Base-by-base conservation (phyloP, 371 early-diverging fungal genomes). In the Blakeslea trispora region DNA sequence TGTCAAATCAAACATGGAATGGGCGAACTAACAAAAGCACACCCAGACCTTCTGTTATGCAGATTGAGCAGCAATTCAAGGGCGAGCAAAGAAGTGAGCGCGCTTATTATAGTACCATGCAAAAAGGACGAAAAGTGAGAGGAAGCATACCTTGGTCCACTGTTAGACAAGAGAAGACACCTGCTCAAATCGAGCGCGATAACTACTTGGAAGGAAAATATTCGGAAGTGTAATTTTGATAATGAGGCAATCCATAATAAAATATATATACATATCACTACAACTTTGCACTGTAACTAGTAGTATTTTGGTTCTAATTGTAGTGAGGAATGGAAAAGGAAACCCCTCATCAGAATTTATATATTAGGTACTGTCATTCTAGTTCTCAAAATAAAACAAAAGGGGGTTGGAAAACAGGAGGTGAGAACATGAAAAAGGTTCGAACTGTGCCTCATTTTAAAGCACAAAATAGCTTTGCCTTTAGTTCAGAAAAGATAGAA, bases 101-200 rank as follows among this genome's bases (percentile, higher is more conserved):
- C 14, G 52, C 47, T 1, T 64, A 58, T 45, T 64, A 55, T 44
- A 64, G 64, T 18, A 64, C 64, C 13, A 64, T 59, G 64, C 19
- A 55, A 46, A 64, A 64, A 23, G 64, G 55, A 3, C 55, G 54
- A 41, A 64, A 64, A 23, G 46, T 22, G 4, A 44, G 64, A 24
- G 64, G 59, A 34, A 35, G 42, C 14, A 64, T 64, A 21, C 64
- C 64, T 6, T 64, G 64, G 64, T 53, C 56, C 51, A 44, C 28
- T 19, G 56, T 46, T 1, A 52, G 61, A 15, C 21, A 47, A 1
- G 34, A 41, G 8, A 37, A 28, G 37, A 66, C 68, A 31, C 71
- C 71, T 28, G 71, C 68, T 39, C 68, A 71, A 50, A 57, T 61
- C n/a, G 68, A 71, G 50, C 50, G 67, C 13, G 66, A 66, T 44